Percentiles rank a stretch among this genome's conserved stretches.
These are phyloP conservation scores for Hygrocybe coccinea DNA, from an alignment of 768 basidiomycete species.

Conservation along the genomic window DNA sequence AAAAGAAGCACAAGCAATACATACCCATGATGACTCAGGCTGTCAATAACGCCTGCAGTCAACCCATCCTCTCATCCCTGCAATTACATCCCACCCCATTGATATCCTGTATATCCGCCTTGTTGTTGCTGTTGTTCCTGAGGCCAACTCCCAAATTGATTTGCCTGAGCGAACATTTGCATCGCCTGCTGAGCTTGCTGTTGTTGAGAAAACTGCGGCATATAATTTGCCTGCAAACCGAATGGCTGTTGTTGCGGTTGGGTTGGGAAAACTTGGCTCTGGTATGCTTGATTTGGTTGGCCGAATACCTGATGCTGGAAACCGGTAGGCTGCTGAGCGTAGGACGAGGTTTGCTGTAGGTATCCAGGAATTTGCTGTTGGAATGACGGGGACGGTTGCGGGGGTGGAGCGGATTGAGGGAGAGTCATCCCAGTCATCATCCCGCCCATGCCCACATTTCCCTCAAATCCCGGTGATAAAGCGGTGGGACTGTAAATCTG, in stretches of 20 bases:
- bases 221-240: background rate
- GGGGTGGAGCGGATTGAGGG: background rate
- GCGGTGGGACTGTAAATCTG: background rate
- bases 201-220: background rate
- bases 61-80: too few species aligned
- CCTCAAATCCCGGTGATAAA: background rate
- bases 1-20: too few species aligned
- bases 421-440: background rate
- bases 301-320: background rate
- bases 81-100: background rate
- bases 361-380: background rate
- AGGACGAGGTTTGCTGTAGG: background rate
- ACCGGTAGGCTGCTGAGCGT: background rate
- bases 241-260: background rate
- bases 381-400: background rate
- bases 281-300: background rate
- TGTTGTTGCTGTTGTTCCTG: background rate
- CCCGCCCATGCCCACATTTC: background rate
- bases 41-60: too few species aligned
- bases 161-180: background rate
- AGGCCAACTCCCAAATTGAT: background rate
- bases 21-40: background rate
- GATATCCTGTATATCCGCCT: background rate
- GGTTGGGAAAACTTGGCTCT: background rate
- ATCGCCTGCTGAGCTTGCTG: constrained; percentile 1